phyloP scores from a whole-genome alignment of 1,139 yeast genomes.

The Hanseniaspora sp. region DNA sequence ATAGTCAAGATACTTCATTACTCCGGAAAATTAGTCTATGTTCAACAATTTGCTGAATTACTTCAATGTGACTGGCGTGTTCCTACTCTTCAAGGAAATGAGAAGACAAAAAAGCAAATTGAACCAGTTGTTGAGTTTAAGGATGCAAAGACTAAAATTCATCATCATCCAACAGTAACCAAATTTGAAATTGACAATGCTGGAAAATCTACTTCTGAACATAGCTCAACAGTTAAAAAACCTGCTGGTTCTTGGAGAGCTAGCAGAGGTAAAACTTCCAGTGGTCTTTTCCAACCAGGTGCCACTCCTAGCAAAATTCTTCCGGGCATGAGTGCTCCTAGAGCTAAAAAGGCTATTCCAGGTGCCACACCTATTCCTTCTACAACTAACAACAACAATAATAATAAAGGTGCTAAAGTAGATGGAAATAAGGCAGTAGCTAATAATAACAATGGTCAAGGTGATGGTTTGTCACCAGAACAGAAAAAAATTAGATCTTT shows the following conservation, averaged over 20 bases:
- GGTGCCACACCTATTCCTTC: constrained; percentile 26
- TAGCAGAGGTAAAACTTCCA: constrained; percentile 15
- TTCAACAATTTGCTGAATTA: constrained; percentile 71
- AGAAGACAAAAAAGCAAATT: constrained; percentile 30
- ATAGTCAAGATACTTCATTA: constrained; percentile 92
- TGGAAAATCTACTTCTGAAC: constrained; percentile 21
- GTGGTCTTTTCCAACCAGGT: constrained; percentile 15
- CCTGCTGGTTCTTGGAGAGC: constrained; percentile 15
- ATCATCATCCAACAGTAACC: constrained; percentile 55
- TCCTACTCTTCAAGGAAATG: constrained; percentile 32
- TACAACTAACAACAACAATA: too few relatives aligned
- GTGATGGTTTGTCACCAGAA: constrained; percentile 36
- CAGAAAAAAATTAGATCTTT: constrained; percentile 87
- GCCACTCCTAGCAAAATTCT: constrained; percentile 19
- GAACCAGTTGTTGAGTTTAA: constrained; percentile 15
- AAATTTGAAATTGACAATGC: constrained; percentile 43
- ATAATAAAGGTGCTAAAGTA: constrained; percentile 6
- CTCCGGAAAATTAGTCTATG: constrained; percentile 67
- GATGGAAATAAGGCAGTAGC: constrained; percentile 53
- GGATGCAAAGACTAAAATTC: constrained; percentile 25
- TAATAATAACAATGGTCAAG: constrained; percentile 52
- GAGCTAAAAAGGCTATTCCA: constrained; percentile 58
- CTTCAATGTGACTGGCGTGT: constrained; percentile 81
- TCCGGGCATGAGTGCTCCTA: background rate
- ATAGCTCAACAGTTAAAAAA: constrained; percentile 21